Base-by-base conservation (phyloP, 1,139 yeast genomes). In the Debaryomyces sp. region DNA sequence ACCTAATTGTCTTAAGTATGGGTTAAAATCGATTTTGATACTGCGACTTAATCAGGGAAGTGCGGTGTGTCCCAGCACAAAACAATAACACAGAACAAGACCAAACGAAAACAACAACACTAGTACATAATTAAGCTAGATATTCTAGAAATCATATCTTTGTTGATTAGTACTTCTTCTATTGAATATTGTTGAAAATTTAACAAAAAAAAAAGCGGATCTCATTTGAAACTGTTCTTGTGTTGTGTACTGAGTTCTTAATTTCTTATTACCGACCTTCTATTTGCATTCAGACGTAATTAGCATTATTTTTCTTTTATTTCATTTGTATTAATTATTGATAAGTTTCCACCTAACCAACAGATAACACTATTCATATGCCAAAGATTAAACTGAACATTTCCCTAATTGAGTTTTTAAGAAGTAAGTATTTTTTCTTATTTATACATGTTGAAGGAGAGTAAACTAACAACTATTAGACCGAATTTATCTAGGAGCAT, bases 401-500 rank as follows among this genome's bases (percentile, higher is more conserved):
- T 29, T 77, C 78, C 12, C 66, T 75, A 51, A 67, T 76, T 23
- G 81, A 76, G 65, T 76, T 75, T 56, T 71, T 76, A 53, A 75
- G 74, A 55, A 74, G 79, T 74, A 65, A 55, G 79, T 68, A 54
- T 15, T 39, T 35, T 30, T 17, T 27, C 24, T 9, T 18, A 12
- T 10, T 6, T 27, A 10, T 9, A 27, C 13, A 26, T 15, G 22
- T 21, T 13, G 22, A 43, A 24, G 29, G 23, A 29, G 2, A 18
- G 17, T n/a, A 8, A 43, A 51, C 52, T 51, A 51, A 51, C 54
- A 12, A 21, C 8, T 29, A 26, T 24, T 60, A 81, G 94, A 89
- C 59, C 85, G 96, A 49, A 87, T 92, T 39, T 94, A 94, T 62
- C 81, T 94, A 8, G 98, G 96, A 12, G 96, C 97, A 6, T 91